Evolutionary conservation across 345 rosid species (phyloP), one percentile per base, ranked within the genome.

Genomic region (Microthlaspi erraticum): DNA sequence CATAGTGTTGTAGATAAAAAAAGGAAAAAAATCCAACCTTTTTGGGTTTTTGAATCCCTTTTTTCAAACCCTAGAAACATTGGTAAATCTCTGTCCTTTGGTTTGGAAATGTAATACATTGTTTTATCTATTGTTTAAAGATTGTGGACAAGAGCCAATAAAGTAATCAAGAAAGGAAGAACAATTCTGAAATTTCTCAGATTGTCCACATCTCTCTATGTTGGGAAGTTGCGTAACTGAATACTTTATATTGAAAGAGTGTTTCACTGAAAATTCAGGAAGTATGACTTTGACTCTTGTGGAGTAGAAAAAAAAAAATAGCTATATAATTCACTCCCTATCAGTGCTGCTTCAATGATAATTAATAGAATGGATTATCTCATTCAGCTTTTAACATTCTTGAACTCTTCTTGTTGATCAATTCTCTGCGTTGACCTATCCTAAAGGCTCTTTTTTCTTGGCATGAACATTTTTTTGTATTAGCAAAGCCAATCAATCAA

Each of bases 391-490:
- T 53, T 53, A n/a, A 19, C 19, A 31, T 20, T 60, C 16, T 57
- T 18, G 16, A 57, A 36, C 13, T 58, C 33, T 38, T 38, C 29
- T 31, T 31, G 1, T 14, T 16, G 41, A 44, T 44, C 38, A 8
- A 44, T 61, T 44, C 13, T 61, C 29, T 44, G 8, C 14, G n/a
- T 61, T 61, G 64, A 59, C 64, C 38, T 11, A 18, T 12, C 12
- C 2, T 44, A n/a, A 14, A 60, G 45, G 18, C 33, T 38, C 12
- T 61, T 61, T 39, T 43, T 43, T 61, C 23, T 61, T 61, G 62
- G 42, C 71, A 42, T 13, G 43, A 55, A 19, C 4, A 8, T 44
- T 44, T 32, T 39, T 11, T 53, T 41, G 34, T 5, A 1, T 46
- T 12, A 34, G 46, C 46, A 20, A 45, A 10, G 16, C 23, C 60